Evolutionary conservation across 768 basidiomycete species (phyloP), one percentile per base, ranked within the genome.

Genomic region (Epithele typhae): DNA sequence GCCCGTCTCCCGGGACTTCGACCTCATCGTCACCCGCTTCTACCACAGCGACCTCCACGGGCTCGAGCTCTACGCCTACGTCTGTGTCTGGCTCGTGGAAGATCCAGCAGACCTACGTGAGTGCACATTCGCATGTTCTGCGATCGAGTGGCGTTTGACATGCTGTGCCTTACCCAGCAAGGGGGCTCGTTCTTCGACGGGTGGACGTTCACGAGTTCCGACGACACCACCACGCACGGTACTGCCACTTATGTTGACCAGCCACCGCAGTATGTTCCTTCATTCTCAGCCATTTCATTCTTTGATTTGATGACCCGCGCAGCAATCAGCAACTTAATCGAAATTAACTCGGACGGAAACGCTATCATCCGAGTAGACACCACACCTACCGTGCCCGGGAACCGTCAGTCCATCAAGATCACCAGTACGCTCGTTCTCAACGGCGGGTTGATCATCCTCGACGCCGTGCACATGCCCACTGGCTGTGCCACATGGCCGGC

Each of bases 361-460:
- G 89, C 86, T 15, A 66, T 96, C 46, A 94, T 97, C 92, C 72
- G 79, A 25, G 83, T 95, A 21, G 91, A 95, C 60, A 93, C 88
- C 5, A 94, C 91, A 4, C 73, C 79, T 9, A 75, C 66, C 15
- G 84, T 93, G 25, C 35, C 75, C n/a, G 76, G 63, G 33, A 84
- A 76, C 44, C 79, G 93, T 49, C 75, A 80, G 64, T 84, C 86
- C 53, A 75, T 95, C 32, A 82, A 93, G 52, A 85, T 97, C 54
- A 81, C 79, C 39, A 81, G 84, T 0, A 61, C 80, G 23, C 63
- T 69, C 42, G 64, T 68, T 3, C 86, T 78, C 58, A 85, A 76
- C 25, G 79, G 79, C 7, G 83, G 76, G 30, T 71, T 96, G 27
- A 72, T 92, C 51, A 71, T 93, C 37, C 75, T 93, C 74, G 91